These are phyloP conservation scores for Aspergillus coremiiformis DNA, from an alignment of 495 filamentous ascomycete genomes.

Conservation along the genomic window DNA sequence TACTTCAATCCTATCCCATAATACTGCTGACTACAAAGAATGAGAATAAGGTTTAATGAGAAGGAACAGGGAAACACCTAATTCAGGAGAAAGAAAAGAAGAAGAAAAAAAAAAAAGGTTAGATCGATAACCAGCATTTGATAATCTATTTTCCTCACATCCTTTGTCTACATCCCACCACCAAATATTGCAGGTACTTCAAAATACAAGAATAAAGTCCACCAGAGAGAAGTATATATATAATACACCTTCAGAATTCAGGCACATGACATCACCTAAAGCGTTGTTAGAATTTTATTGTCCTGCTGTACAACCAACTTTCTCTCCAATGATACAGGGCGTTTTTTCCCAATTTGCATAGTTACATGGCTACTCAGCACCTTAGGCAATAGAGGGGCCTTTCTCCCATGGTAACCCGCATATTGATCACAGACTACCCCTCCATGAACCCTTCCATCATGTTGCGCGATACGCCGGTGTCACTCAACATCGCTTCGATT, in stretches of 20 bases:
- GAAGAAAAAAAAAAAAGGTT: background rate
- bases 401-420: background rate
- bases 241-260: background rate
- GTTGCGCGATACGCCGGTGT: background rate
- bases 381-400: background rate
- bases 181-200: no score
- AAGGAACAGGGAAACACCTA: background rate
- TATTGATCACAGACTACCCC: background rate
- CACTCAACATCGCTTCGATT: background rate
- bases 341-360: slow-evolving; percentile 1
- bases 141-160: background rate
- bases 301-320: background rate
- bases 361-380: slow-evolving; percentile 2
- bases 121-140: no score
- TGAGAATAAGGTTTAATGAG: background rate
- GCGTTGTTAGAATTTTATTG: background rate
- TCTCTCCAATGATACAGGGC: background rate
- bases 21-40: background rate
- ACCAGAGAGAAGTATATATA: no score
- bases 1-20: background rate
- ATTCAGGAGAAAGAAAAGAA: background rate
- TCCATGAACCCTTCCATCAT: background rate
- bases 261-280: background rate
- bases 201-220: no score
- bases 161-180: background rate